These are phyloP conservation scores for Yarrowia sp. DNA, from an alignment of 805 yeast species.

Conservation along the genomic window DNA sequence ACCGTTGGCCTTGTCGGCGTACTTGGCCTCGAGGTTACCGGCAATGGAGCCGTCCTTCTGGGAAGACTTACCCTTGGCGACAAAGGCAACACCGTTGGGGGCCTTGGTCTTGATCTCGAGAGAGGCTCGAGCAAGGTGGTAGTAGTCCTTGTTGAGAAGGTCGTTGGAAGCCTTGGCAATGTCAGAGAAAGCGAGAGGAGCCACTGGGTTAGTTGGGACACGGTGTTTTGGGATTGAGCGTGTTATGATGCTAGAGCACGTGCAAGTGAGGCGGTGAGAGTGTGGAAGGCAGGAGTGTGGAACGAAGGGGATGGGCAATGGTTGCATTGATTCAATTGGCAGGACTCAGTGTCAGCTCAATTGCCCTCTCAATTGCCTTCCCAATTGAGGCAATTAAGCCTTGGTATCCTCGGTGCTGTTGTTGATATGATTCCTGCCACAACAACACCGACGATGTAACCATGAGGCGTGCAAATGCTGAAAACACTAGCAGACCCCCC, in stretches of 20 bases:
- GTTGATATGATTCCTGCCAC: no score
- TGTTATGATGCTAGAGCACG: conserved; percentile 25
- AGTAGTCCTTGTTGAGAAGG: conserved; percentile 89
- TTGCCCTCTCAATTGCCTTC: no score
- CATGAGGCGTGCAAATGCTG: no score
- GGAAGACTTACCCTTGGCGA: conserved; percentile 88
- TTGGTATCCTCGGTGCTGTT: no score
- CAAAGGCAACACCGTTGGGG: conserved; percentile 94
- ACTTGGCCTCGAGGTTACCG: conserved; percentile 89
- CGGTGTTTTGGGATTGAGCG: background rate
- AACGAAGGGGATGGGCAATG: no score
- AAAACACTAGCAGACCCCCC: no score
- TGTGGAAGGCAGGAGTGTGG: no score
- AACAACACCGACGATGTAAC: no score
- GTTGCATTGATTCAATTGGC: no score
- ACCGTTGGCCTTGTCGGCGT: conserved; percentile 90
- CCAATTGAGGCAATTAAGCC: no score
- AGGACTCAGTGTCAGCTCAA: no score
- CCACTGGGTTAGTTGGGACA: conserved; percentile 53
- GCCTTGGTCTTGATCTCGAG: conserved; percentile 91
- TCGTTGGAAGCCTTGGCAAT: conserved; percentile 92
- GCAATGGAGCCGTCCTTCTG: conserved; percentile 81
- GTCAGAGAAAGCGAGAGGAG: conserved; percentile 92
- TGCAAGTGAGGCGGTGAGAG: background rate
- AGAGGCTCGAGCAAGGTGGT: conserved; percentile 85